Evolutionary conservation across 768 basidiomycete species (phyloP), one percentile per base, ranked within the genome.

Genomic region (Terana coerulea): DNA sequence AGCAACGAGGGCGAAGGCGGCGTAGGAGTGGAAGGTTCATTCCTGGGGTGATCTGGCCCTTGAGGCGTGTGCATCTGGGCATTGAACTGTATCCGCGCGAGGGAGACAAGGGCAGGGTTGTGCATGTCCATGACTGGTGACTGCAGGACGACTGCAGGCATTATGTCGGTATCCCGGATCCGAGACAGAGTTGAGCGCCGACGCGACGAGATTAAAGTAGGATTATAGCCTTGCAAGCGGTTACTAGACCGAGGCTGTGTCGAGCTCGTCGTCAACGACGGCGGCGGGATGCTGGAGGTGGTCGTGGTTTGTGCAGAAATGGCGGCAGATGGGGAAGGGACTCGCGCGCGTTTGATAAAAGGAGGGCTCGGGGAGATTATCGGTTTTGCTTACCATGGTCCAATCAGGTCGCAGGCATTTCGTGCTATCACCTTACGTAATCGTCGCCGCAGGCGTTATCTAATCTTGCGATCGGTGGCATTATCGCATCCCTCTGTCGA

Each of bases 81-180:
- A 50, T 67, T 67, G 62, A 75, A 75, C 53, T 58, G 61, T 60
- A 80, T 67, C 42, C 76, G 73, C 30, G 76, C 71, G 63, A 80
- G 70, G 47, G 72, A 59, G 25, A 68, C 61, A 45, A 75, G 65
- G 51, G 71, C 59, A 33, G 71, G 64, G 58, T 69, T 74, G 54
- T 77, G 79, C 66, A 80, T 74, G 67, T 69, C 74, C 60, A 80
- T 60, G 28, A 75, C 69, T 37, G 79, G 77, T 29, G 76, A 64
- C 63, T 83, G 79, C 58, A 83, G 72, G 56, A 80, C 74, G 63
- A 82, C 75, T 64, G 79, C 75, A 42, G 80, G 74, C 81, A 81
- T 81, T 57, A 61, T 59, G 36, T 51, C 15, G 45, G 39, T 47
- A 17, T 34, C 29, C 35, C 31, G 33, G 31, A 36, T 40, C 28